Evolutionary conservation across 805 yeast genomes (phyloP).

Genomic region (Ogataea nakhonphanomensis): DNA sequence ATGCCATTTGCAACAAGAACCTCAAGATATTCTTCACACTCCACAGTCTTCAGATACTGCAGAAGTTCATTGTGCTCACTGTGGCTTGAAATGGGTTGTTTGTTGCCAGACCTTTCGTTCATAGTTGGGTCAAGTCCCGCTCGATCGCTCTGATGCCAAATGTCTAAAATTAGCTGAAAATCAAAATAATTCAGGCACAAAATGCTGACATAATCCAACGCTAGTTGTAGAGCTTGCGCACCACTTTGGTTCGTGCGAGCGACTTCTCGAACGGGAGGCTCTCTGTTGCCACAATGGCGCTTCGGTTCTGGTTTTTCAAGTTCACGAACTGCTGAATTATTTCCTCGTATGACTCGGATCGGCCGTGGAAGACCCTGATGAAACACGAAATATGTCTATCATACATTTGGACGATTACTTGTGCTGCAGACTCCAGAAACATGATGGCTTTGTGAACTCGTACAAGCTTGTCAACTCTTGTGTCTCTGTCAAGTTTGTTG

Average conservation of each 20-base stretch:
- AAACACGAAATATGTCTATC: constrained; percentile 2
- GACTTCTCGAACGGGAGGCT: constrained; percentile 13
- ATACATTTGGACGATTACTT: constrained; percentile 1
- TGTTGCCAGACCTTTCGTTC: constrained; percentile 9
- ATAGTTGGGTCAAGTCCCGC: background rate
- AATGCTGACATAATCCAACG: background rate
- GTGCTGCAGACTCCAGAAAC: constrained; percentile 3
- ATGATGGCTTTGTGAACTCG: constrained; percentile 8
- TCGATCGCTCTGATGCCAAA: background rate
- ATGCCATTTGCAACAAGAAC: constrained; percentile 46
- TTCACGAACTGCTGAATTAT: constrained; percentile 15
- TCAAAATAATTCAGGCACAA: background rate
- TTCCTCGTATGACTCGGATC: background rate
- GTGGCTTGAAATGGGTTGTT: background rate
- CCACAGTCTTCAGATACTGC: constrained; percentile 25
- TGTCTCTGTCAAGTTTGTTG: constrained; percentile 11
- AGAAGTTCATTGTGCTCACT: constrained; percentile 18
- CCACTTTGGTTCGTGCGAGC: constrained; percentile 17
- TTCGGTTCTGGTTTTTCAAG: constrained; percentile 11
- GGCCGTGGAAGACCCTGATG: background rate
- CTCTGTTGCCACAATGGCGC: constrained; percentile 1
- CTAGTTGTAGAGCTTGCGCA: constrained; percentile 14
- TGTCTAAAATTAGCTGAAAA: constrained; percentile 2
- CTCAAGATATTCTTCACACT: constrained; percentile 27
- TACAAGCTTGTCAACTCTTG: constrained; percentile 7